Conservation (phyloP, 2,329 filamentous ascomycete genomes). For the Orbilia quercus region DNA sequence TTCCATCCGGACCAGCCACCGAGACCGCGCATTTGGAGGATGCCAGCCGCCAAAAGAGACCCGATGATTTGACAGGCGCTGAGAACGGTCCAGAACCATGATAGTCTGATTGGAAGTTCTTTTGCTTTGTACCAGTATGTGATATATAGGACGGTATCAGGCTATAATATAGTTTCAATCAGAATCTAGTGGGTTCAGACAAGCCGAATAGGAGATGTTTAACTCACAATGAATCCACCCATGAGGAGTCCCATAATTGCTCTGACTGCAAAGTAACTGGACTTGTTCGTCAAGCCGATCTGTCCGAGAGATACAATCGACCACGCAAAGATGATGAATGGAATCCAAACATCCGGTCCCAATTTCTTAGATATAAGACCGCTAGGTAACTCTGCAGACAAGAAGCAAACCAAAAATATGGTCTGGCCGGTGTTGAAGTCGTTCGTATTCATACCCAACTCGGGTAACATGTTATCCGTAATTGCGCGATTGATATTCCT, state of each 20-base stretch:
- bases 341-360: slow-evolving; percentile 67
- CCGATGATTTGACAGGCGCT: slow-evolving; percentile 62
- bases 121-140: slow-evolving; percentile 58
- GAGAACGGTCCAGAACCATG: slow-evolving; percentile 63
- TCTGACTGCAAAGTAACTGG: slow-evolving; percentile 64
- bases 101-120: slow-evolving; percentile 61
- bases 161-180: not conserved
- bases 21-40: slow-evolving; percentile 61
- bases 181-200: not conserved
- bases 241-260: slow-evolving; percentile 66
- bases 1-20: slow-evolving; percentile 59
- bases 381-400: slow-evolving; percentile 67
- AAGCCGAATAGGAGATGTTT: slow-evolving; percentile 54
- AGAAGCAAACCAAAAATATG: slow-evolving; percentile 66
- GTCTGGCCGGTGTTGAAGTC: slow-evolving; percentile 65
- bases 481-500: slow-evolving; percentile 66
- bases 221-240: slow-evolving; percentile 68
- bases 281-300: slow-evolving; percentile 62
- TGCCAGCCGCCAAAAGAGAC: slow-evolving; percentile 62
- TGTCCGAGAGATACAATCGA: slow-evolving; percentile 64
- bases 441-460: slow-evolving; percentile 65
- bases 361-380: slow-evolving; percentile 68
- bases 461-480: slow-evolving; percentile 61
- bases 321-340: slow-evolving; percentile 64
- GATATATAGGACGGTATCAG: slow-evolving; percentile 57